These are phyloP conservation scores for Phytophthora cryptogea DNA, from an alignment of 352 stramenopile species.

Conservation along the genomic window DNA sequence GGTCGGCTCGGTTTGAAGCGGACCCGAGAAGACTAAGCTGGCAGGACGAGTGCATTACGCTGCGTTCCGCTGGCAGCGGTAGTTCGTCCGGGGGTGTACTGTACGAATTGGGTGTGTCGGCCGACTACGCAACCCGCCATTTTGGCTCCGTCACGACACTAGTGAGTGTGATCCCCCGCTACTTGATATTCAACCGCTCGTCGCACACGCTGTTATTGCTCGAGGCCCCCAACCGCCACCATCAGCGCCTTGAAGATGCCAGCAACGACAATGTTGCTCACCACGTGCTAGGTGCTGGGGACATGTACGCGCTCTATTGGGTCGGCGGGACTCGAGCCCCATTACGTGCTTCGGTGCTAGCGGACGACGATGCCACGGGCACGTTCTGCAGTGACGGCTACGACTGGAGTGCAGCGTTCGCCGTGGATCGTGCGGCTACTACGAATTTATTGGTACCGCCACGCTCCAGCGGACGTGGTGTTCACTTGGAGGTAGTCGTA, in stretches of 20 bases:
- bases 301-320: conserved; percentile 85
- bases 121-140: conserved; percentile 80
- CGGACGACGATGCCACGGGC: conserved; percentile 26
- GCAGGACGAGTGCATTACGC: conserved; percentile 81
- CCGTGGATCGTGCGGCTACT: conserved; percentile 51
- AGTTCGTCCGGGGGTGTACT: conserved; percentile 44
- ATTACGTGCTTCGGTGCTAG: conserved; percentile 63
- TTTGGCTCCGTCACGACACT: conserved; percentile 86
- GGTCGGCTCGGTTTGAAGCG: conserved; percentile 73
- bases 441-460: conserved; percentile 58
- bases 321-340: conserved; percentile 52
- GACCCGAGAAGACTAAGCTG: conserved; percentile 79
- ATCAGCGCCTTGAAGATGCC: conserved; percentile 29
- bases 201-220: conserved; percentile 69
- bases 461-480: conserved; percentile 31
- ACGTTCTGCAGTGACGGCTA: conserved; percentile 47
- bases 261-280: conserved; percentile 57
- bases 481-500: conserved; percentile 56
- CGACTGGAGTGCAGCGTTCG: conserved; percentile 67
- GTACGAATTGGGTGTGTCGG: conserved; percentile 83
- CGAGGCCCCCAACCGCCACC: conserved; percentile 41
- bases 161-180: conserved; percentile 83
- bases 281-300: conserved; percentile 70
- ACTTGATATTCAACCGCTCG: conserved; percentile 74
- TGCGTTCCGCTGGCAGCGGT: conserved; percentile 41